Percentiles rank a stretch among this genome's conserved stretches.
phyloP scores from a whole-genome alignment of 2,329 filamentous ascomycete species.

The Hymenoscyphus fraxineus region DNA sequence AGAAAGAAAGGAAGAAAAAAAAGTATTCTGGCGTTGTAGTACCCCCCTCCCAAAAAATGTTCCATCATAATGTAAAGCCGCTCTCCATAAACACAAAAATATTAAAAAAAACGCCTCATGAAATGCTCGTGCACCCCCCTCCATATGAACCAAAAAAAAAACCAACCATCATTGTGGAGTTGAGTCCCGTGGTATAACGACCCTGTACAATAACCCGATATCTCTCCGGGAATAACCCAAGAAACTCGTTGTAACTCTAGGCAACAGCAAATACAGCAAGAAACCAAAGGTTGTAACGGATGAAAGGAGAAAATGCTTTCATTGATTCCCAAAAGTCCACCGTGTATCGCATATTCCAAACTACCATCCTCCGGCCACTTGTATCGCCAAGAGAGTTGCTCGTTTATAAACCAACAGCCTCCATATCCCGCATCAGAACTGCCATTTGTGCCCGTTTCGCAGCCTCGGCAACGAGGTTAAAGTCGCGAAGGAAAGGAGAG shows the following conservation, averaged over 20 bases:
- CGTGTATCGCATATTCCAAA: background rate
- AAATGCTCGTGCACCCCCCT: background rate
- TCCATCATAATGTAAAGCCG: no score
- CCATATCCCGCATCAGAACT: slow-evolving; percentile 81
- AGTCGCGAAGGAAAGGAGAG: slow-evolving; percentile 69
- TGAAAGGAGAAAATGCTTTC: background rate
- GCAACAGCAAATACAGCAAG: background rate
- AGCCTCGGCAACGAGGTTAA: slow-evolving; percentile 84
- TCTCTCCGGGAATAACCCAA: background rate
- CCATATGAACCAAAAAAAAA: no score
- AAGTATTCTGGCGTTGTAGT: background rate
- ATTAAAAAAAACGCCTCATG: background rate
- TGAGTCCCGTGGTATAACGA: no score
- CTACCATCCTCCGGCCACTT: background rate
- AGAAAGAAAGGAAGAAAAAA: background rate
- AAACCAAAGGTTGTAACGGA: background rate
- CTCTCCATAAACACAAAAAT: background rate
- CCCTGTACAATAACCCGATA: background rate
- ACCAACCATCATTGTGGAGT: background rate
- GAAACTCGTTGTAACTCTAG: background rate
- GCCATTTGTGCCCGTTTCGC: slow-evolving; percentile 91
- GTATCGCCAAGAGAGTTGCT: background rate
- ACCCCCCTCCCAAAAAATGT: background rate
- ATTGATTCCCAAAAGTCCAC: background rate
- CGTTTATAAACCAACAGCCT: slow-evolving; percentile 40